Percentiles rank a stretch among this genome's conserved stretches.
phyloP scores from a whole-genome alignment of 2,329 filamentous ascomycete species.

The Scleromitrula shiraiana region DNA sequence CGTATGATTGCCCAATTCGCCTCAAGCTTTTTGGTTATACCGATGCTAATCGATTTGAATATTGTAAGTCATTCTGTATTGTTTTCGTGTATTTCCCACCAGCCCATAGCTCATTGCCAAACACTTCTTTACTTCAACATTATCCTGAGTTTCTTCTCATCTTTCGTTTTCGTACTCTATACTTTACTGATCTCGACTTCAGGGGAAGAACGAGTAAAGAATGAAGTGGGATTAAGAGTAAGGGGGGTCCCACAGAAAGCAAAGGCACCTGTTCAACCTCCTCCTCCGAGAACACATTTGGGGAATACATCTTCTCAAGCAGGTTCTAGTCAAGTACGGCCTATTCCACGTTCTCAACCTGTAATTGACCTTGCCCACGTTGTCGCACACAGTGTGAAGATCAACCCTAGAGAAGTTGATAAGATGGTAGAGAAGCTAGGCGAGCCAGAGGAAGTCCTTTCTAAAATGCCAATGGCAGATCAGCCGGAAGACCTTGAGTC shows the following conservation, averaged over 20 bases:
- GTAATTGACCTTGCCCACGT: constrained; percentile 42
- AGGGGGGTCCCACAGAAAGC: constrained; percentile 38
- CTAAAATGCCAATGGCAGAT: constrained; percentile 61
- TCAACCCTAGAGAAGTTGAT: constrained; percentile 61
- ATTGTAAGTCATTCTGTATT: too few species aligned
- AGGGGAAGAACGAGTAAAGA: too few species aligned
- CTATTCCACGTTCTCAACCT: constrained; percentile 13
- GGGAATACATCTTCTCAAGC: constrained; percentile 20
- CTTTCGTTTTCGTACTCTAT: too few species aligned
- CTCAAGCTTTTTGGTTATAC: constrained; percentile 63
- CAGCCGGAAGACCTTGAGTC: constrained; percentile 61
- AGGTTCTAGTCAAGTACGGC: constrained; percentile 11
- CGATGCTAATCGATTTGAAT: constrained; percentile 33
- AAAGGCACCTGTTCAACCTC: constrained; percentile 47
- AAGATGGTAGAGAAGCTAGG: constrained; percentile 54
- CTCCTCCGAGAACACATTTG: constrained; percentile 32
- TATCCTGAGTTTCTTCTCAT: too few species aligned
- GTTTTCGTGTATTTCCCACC: too few species aligned
- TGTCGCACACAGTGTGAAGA: constrained; percentile 55
- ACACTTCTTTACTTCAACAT: too few species aligned
- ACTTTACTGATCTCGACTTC: too few species aligned
- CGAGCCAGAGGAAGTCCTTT: constrained; percentile 53
- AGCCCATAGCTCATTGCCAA: too few species aligned
- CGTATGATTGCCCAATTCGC: constrained; percentile 64
- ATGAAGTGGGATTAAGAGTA: constrained; percentile 22